Base-by-base conservation (phyloP, 2,329 filamentous ascomycete genomes). In the Ophiostoma montium region DNA sequence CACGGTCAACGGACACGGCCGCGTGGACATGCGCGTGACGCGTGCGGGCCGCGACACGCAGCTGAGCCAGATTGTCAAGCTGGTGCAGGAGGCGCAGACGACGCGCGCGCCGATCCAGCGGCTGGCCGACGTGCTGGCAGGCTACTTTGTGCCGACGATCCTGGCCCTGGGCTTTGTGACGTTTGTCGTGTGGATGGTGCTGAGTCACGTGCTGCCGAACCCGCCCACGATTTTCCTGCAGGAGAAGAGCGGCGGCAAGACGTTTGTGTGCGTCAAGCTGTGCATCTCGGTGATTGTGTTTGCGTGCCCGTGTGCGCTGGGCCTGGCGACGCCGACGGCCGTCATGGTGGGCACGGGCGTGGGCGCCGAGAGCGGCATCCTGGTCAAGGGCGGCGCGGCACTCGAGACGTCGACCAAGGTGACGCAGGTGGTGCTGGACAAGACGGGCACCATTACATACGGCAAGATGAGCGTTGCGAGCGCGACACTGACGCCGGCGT, bases 341-440 rank as follows among this genome's bases (percentile, higher is more conserved):
- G 89, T 98, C 62, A 96, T 98, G 92, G 92, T 98, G 30, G 92
- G 92, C 39, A 96, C 92, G n/a, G 92, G 92, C 52, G 81, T 95
- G 31, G 92, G 92, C 46, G 92, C 92, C 2, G 86, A 95, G 65
- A 84, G 95, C 57, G 92, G 92, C 21, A 98, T 98, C 57, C 71
- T 98, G n/a, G 88, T 96, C 63, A 98, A 98, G 67, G 90, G 92
- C 49, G 92, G 92, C 50, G 89, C 86, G 36, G 88, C 89, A 30
- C 49, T 98, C 3, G 90, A 98, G 68, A 87, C 79, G 5, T 85
- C 88, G 0, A 96, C 88, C 9, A 90, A 87, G 63, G 77, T 96
- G 56, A 94, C 82, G 2, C 84, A 94, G 57, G 77, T 96, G 18
- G 84, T 96, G 15, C 77, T 96, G 19, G 90, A 96, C 69, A 96